A percentile compares a stretch with the other conserved stretches of the same genome.
Conservation (phyloP, 257 asterid species). For the Lithospermum erythrorhizon region DNA sequence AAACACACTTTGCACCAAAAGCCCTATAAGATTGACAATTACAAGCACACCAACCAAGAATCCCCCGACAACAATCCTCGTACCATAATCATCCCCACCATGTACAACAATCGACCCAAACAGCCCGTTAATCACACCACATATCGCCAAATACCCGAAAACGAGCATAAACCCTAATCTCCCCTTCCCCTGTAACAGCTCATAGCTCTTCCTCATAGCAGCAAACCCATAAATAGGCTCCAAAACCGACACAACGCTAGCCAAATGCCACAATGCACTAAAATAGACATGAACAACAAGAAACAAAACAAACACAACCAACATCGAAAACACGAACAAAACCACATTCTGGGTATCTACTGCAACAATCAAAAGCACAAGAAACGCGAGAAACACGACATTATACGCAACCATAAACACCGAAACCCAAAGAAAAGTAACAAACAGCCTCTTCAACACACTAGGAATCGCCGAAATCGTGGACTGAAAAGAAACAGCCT, state of each 20-base stretch:
- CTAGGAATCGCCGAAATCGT: constrained; percentile 76
- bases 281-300: constrained; percentile 74
- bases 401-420: constrained; percentile 54
- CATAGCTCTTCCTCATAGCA: constrained; percentile 71
- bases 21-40: constrained; percentile 73
- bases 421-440: constrained; percentile 76
- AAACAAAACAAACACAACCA: constrained; percentile 48
- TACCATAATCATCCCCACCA: constrained; percentile 61
- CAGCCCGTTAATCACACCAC: constrained; percentile 54
- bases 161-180: constrained; percentile 54
- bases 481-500: constrained; percentile 62
- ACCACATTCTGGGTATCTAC: constrained; percentile 47
- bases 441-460: constrained; percentile 61
- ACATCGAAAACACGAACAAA: constrained; percentile 45
- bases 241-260: constrained; percentile 87
- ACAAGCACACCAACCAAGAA: constrained; percentile 80
- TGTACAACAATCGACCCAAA: constrained; percentile 70
- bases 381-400: constrained; percentile 46
- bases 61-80: constrained; percentile 75
- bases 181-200: constrained; percentile 48
- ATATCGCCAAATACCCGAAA: constrained; percentile 46
- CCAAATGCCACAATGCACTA: constrained; percentile 89
- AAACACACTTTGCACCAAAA: constrained; percentile 89
- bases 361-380: constrained; percentile 55
- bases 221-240: constrained; percentile 61